Percentiles rank a stretch among this genome's conserved stretches.
Conservation (phyloP, 1,139 yeast species). For the Groenewaldozyma sp. region DNA sequence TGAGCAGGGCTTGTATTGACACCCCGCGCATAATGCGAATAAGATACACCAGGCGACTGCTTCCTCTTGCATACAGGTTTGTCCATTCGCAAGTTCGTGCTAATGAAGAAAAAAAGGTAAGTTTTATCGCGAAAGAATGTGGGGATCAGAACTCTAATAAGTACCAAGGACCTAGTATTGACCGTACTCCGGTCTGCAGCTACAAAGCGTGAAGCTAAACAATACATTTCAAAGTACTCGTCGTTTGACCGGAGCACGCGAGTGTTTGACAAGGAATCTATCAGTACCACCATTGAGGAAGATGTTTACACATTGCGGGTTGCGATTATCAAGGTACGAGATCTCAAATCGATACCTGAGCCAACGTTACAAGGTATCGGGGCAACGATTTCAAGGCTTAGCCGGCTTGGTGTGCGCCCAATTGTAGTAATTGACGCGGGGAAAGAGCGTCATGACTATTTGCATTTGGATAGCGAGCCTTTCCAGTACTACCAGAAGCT, state of each 20-base stretch:
- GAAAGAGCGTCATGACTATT: constrained; percentile 23
- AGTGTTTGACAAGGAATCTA: constrained; percentile 28
- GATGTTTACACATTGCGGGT: constrained; percentile 29
- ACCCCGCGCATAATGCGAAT: too few relatives aligned
- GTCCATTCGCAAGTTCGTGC: constrained; percentile 5
- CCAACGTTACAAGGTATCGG: constrained; percentile 38
- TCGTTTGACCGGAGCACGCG: constrained; percentile 11
- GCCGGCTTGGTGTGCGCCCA: constrained; percentile 42
- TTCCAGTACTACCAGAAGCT: constrained; percentile 17
- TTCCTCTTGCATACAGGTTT: too few relatives aligned
- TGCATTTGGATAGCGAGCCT: constrained; percentile 16
- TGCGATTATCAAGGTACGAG: constrained; percentile 43
- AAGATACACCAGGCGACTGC: too few relatives aligned
- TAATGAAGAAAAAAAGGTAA: constrained; percentile 10
- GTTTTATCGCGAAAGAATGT: too few relatives aligned
- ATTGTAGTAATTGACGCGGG: constrained; percentile 32
- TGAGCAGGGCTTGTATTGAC: too few relatives aligned
- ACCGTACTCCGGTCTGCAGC: constrained; percentile 57
- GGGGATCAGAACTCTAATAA: too few relatives aligned
- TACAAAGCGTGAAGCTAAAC: constrained; percentile 56
- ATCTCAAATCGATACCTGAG: constrained; percentile 30
- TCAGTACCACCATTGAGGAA: constrained; percentile 23
- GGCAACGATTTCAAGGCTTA: constrained; percentile 41
- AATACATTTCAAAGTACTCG: constrained; percentile 44
- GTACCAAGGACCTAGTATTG: constrained; percentile 41